Conservation (phyloP, 768 basidiomycete genomes). For the Lactarius akahatsu region DNA sequence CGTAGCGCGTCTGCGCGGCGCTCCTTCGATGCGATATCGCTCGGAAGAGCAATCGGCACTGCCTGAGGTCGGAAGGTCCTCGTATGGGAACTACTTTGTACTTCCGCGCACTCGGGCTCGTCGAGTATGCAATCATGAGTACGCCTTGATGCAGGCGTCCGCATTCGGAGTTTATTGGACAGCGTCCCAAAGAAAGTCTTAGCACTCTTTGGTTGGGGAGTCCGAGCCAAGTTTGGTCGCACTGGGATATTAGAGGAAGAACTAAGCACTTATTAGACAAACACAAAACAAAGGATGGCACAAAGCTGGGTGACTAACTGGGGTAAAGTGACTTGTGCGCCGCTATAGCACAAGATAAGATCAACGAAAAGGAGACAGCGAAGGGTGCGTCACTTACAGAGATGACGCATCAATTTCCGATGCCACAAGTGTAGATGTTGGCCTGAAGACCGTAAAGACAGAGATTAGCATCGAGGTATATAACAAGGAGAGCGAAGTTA, state of each 20-base stretch:
- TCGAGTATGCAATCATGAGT: background rate
- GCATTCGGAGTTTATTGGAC: slow-evolving; percentile 20
- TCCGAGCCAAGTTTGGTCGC: background rate
- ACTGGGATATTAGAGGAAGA: background rate
- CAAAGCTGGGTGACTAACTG: slow-evolving; percentile 6
- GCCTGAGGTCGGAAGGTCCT: background rate
- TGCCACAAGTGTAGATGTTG: background rate
- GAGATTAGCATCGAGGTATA: slow-evolving; percentile 4
- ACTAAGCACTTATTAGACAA: background rate
- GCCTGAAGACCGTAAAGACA: slow-evolving; percentile 3
- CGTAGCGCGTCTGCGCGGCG: slow-evolving; percentile 28
- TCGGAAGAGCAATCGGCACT: slow-evolving; percentile 16
- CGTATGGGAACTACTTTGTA: background rate
- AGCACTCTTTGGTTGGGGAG: slow-evolving; percentile 2
- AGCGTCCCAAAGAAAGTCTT: slow-evolving; percentile 12
- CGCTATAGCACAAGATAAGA: background rate
- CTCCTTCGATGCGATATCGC: slow-evolving; percentile 17
- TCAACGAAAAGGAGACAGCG: background rate
- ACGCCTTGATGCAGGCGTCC: background rate
- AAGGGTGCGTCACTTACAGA: slow-evolving; percentile 3
- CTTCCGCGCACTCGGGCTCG: background rate
- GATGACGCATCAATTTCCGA: slow-evolving; percentile 1
- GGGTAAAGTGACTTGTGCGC: background rate
- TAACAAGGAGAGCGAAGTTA: background rate
- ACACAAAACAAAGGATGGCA: background rate